These are phyloP conservation scores for Alternaria burnsii DNA, from an alignment of 2,329 filamentous ascomycete species.

Conservation along the genomic window DNA sequence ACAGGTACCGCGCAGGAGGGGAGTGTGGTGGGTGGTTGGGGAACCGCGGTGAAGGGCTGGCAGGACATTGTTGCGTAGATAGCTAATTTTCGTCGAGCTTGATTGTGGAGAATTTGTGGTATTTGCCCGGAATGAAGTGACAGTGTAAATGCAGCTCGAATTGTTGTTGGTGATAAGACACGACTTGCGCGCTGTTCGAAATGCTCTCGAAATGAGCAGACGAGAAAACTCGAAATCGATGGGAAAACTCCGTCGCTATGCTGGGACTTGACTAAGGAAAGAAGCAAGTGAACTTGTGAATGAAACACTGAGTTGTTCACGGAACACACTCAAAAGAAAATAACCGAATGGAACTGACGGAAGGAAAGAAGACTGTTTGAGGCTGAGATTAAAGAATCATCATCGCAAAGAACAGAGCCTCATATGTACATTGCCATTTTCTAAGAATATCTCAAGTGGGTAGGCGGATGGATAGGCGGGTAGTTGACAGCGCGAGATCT, in stretches of 20 bases:
- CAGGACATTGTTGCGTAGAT: conserved; percentile 19
- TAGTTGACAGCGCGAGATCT: conserved; percentile 23
- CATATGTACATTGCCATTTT: conserved; percentile 15
- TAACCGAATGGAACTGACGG: conserved; percentile 10
- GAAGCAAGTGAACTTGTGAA: conserved; percentile 4
- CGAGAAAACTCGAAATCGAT: background rate
- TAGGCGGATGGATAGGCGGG: conserved; percentile 13
- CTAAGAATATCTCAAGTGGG: conserved; percentile 26
- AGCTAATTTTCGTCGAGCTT: background rate
- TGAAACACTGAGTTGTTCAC: conserved; percentile 18
- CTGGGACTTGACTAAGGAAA: conserved; percentile 10
- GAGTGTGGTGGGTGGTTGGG: conserved; percentile 32
- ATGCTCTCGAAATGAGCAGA: background rate
- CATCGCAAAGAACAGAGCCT: conserved; percentile 6
- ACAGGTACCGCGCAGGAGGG: conserved; percentile 38
- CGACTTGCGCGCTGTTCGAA: conserved; percentile 6
- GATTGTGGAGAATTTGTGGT: background rate
- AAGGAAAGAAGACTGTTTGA: conserved; percentile 16
- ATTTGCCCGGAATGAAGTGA: background rate
- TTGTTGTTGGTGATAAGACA: background rate
- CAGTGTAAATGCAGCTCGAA: background rate
- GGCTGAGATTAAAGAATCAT: no score
- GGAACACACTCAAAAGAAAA: conserved; percentile 28
- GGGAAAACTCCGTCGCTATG: conserved; percentile 11
- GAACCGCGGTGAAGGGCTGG: conserved; percentile 26